Percentiles rank a stretch among this genome's conserved stretches.
These are phyloP conservation scores for Phytophthora megakarya DNA, from an alignment of 352 stramenopile species.

Conservation along the genomic window DNA sequence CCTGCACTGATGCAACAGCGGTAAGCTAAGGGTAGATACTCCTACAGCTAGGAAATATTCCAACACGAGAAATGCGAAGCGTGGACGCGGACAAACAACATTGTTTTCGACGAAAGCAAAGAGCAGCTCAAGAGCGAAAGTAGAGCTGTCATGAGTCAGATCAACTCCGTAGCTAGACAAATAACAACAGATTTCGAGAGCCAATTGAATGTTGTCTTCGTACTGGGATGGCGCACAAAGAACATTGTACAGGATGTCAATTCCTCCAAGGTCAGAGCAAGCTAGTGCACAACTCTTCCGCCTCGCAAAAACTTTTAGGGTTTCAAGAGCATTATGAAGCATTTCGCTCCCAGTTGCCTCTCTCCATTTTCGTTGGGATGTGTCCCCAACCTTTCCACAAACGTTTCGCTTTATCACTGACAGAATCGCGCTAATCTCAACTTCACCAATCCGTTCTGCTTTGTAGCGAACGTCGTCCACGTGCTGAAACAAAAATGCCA, in stretches of 20 bases:
- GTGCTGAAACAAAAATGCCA: constrained; percentile 35
- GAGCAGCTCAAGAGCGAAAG: constrained; percentile 38
- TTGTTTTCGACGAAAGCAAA: constrained; percentile 27
- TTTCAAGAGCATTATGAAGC: constrained; percentile 28
- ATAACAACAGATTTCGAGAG: constrained; percentile 46
- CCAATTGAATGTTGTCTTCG: constrained; percentile 24
- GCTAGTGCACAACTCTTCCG: constrained; percentile 35
- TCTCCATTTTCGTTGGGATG: background rate
- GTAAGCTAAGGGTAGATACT: constrained; percentile 21
- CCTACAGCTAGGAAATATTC: constrained; percentile 40
- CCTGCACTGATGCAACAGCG: constrained; percentile 38
- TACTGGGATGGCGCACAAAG: constrained; percentile 42
- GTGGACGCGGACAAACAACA: constrained; percentile 9
- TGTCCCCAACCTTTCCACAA: constrained; percentile 16
- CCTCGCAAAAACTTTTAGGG: constrained; percentile 36
- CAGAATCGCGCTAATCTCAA: constrained; percentile 30
- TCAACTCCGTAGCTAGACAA: constrained; percentile 42
- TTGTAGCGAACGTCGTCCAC: constrained; percentile 33
- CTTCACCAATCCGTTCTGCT: constrained; percentile 30
- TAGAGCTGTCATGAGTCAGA: constrained; percentile 11
- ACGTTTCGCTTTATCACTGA: constrained; percentile 24
- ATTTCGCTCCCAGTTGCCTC: constrained; percentile 18
- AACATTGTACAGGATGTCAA: constrained; percentile 38
- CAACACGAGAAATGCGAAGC: constrained; percentile 40
- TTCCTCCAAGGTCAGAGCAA: constrained; percentile 29